Evolutionary conservation across 495 filamentous ascomycete species (phyloP).

Genomic region (Tuber microsphaerosporum): DNA sequence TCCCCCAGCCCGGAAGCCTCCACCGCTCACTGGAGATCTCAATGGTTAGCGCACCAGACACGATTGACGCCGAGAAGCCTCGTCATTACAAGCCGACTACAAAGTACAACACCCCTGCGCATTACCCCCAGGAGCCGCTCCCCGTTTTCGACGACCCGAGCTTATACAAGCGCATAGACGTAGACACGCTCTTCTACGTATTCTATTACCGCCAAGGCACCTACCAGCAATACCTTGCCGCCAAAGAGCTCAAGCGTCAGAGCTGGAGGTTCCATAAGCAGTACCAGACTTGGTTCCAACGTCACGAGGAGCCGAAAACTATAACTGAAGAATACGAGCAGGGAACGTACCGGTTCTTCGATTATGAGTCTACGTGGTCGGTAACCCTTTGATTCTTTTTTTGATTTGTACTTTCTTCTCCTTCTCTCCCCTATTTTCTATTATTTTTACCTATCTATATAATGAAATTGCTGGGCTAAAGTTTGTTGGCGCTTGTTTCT

Average conservation of each 20-base stretch:
- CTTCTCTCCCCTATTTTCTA: constrained; percentile 1
- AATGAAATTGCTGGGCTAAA: constrained; percentile 5
- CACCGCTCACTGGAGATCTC: constrained; percentile 67
- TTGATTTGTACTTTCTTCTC: constrained; percentile 6
- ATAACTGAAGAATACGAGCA: constrained; percentile 99
- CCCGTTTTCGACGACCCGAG: constrained; percentile 83
- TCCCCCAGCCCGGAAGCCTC: constrained; percentile 54
- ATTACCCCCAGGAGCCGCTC: constrained; percentile 87
- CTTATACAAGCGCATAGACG: constrained; percentile 80
- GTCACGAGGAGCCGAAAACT: constrained; percentile 94
- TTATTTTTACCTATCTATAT: constrained; percentile 3
- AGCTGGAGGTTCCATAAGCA: constrained; percentile 99
- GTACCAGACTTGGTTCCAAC: constrained; percentile 98
- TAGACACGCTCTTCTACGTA: constrained; percentile 95
- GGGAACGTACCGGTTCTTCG: constrained; percentile 97
- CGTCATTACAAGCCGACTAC: constrained; percentile 74
- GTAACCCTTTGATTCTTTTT: constrained; percentile 42
- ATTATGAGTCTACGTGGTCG: constrained; percentile 98
- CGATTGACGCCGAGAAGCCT: constrained; percentile 71
- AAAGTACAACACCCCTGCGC: constrained; percentile 67
- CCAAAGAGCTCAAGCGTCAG: constrained; percentile 88
- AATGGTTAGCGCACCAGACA: constrained; percentile 61
- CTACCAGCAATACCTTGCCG: constrained; percentile 93
- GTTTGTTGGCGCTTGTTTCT: constrained; percentile 24
- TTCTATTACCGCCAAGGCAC: constrained; percentile 98